Conservation (phyloP, 202 grass and related monocot genomes). For the Cymbopogon flexuosus region DNA sequence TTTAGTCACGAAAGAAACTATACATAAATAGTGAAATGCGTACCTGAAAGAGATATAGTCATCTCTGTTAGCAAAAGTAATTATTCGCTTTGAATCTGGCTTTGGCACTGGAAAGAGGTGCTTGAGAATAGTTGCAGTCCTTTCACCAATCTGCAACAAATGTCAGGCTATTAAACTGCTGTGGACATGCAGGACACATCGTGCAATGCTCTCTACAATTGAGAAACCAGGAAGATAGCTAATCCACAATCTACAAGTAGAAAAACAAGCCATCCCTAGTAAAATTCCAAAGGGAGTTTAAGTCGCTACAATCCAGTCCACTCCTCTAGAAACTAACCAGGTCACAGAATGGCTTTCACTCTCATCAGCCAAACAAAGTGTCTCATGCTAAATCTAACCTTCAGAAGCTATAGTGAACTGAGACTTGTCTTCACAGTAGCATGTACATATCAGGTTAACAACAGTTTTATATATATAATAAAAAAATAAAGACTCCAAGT, state of each 20-base stretch:
- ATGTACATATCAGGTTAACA: neutral
- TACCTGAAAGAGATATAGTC: conserved; percentile 98
- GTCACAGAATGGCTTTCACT: neutral
- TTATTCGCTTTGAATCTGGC: conserved; percentile 72
- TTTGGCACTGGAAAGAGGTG: conserved; percentile 94
- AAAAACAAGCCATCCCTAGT: neutral
- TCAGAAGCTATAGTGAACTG: neutral
- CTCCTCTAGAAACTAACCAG: neutral
- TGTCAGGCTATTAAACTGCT: neutral
- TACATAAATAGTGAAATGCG: neutral
- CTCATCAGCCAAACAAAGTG: neutral
- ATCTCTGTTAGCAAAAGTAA: conserved; percentile 77
- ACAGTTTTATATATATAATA: neutral
- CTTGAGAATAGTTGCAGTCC: conserved; percentile 75
- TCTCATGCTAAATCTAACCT: neutral
- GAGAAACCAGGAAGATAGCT: neutral
- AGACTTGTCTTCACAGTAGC: neutral
- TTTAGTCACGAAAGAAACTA: neutral
- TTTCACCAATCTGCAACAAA: conserved; percentile 66
- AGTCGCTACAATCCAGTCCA: neutral
- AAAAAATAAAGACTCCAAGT: neutral
- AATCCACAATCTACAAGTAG: neutral
- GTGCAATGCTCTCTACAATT: neutral
- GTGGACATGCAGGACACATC: neutral
- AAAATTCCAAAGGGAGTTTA: neutral